Base-by-base conservation (phyloP, 495 filamentous ascomycete genomes). In the Penicillium egyptiacum region DNA sequence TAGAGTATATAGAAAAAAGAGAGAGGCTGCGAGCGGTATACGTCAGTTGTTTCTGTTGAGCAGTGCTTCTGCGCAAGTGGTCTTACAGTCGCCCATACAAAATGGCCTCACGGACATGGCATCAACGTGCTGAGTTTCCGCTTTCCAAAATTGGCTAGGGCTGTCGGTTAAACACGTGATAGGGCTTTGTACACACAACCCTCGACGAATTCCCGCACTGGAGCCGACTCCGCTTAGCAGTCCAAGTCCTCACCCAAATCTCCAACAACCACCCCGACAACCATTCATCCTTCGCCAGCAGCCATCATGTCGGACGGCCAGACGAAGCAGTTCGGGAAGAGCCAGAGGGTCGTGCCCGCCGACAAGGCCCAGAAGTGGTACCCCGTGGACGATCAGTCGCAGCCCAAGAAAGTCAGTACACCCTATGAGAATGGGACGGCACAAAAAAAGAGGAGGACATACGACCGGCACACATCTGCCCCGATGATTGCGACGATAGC, bases 301-400 rank as follows among this genome's bases (percentile, higher is more conserved):
- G 75, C 70, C 73, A 78, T 75, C 74, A 90, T 89, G 86, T 88
- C 87, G 84, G 81, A 79, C 71, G 71, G 72, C 73, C 75, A 86
- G 80, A 90, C 89, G 79, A 96, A 96, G 89, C 90, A 86, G 81
- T 96, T 96, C 85, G 92, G 90, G 81, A 96, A 96, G 86, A 89
- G 90, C 80, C 89, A 91, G 80, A 87, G 94, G 81, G 82, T 86
- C 76, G 84, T 98, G 74, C 77, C 83, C 71, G 81, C 86, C 68
- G 85, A 94, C 78, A 96, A 95, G 89, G 94, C 93, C 71, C 84
- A 88, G 85, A 99, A 98, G 82, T 99, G 93, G 90, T 99, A 99
- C 79, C 95, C 95, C 75, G 89, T 92, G 70, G 91, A 96, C 75
- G 94, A 97, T 78, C 88, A 93, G 74, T 71, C 82, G 72, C 82